Conservation (phyloP, 768 basidiomycete genomes). For the Inosperma sp. region DNA sequence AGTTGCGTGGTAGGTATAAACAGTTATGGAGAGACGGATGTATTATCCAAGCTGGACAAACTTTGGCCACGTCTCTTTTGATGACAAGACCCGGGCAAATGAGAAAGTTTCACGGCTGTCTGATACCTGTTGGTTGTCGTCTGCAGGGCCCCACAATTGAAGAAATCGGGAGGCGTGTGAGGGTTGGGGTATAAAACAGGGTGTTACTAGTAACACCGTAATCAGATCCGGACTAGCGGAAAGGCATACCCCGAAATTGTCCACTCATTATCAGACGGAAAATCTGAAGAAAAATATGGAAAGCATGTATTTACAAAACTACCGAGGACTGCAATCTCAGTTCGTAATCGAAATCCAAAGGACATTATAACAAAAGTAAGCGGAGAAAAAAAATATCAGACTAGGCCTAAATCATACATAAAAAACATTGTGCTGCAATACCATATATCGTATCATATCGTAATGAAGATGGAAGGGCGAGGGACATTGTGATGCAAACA, state of each 20-base stretch:
- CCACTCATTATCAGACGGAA: background rate
- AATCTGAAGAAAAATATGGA: background rate
- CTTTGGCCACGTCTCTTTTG: too few species aligned
- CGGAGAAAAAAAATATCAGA: conserved; percentile 11
- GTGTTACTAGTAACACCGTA: conserved; percentile 5
- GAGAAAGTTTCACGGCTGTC: too few species aligned
- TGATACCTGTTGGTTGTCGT: conserved; percentile 5
- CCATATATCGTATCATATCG: conserved; percentile 14
- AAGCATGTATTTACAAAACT: too few species aligned
- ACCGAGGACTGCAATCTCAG: background rate
- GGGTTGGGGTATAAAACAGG: background rate
- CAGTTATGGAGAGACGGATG: background rate
- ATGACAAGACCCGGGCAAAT: too few species aligned
- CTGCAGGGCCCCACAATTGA: too few species aligned
- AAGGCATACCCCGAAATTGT: background rate
- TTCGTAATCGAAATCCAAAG: background rate
- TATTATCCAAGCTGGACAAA: background rate
- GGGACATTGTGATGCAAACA: conserved; percentile 12
- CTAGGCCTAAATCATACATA: conserved; percentile 24
- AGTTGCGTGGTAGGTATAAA: too few species aligned
- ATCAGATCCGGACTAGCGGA: conserved; percentile 1
- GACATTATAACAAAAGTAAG: conserved; percentile 2
- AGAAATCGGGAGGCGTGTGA: conserved; percentile 4
- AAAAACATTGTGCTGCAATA: conserved; percentile 24
- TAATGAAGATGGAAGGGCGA: conserved; percentile 4